phyloP scores from a whole-genome alignment of 306 rosid genomes.

The Quercus cerris region DNA sequence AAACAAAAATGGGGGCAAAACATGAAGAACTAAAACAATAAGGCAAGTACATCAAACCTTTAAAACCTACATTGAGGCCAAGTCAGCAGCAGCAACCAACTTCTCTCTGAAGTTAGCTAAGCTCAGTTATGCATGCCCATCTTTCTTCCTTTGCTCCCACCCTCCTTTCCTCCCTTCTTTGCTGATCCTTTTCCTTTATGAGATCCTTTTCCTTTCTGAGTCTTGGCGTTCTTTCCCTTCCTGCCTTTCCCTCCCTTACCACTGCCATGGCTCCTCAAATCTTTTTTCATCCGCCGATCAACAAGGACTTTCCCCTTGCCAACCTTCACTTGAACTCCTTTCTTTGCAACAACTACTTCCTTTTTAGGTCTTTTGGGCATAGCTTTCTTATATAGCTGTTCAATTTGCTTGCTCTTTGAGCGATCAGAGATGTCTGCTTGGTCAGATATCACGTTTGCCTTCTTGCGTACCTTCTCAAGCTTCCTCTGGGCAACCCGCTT shows the following conservation, averaged over 20 bases:
- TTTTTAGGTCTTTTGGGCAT: slow-evolving; percentile 66
- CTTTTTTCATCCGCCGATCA: slow-evolving; percentile 54
- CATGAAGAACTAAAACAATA: not conserved
- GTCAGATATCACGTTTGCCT: slow-evolving; percentile 87
- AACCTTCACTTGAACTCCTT: slow-evolving; percentile 81
- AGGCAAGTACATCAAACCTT: not conserved
- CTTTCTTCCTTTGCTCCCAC: slow-evolving; percentile 29
- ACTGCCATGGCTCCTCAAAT: slow-evolving; percentile 29
- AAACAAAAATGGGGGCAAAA: not conserved
- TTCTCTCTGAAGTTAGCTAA: not conserved
- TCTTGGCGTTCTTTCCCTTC: slow-evolving; percentile 37
- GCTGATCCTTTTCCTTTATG: slow-evolving; percentile 39
- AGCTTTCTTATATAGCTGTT: slow-evolving; percentile 70
- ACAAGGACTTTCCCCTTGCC: slow-evolving; percentile 51
- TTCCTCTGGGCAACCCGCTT: slow-evolving; percentile 76
- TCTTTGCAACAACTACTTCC: slow-evolving; percentile 95
- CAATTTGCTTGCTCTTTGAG: slow-evolving; percentile 86
- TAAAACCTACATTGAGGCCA: not conserved
- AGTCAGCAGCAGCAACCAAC: not conserved
- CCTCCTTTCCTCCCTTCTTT: slow-evolving; percentile 25
- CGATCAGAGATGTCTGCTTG: slow-evolving; percentile 83
- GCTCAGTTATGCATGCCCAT: slow-evolving; percentile 23
- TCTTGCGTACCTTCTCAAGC: slow-evolving; percentile 91
- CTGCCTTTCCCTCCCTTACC: slow-evolving; percentile 29
- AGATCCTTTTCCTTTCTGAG: slow-evolving; percentile 34